Evolutionary conservation across 2,329 filamentous ascomycete genomes (phyloP), one percentile per base, ranked within the genome.

Genomic region (Ambrosiella cleistominuta): DNA sequence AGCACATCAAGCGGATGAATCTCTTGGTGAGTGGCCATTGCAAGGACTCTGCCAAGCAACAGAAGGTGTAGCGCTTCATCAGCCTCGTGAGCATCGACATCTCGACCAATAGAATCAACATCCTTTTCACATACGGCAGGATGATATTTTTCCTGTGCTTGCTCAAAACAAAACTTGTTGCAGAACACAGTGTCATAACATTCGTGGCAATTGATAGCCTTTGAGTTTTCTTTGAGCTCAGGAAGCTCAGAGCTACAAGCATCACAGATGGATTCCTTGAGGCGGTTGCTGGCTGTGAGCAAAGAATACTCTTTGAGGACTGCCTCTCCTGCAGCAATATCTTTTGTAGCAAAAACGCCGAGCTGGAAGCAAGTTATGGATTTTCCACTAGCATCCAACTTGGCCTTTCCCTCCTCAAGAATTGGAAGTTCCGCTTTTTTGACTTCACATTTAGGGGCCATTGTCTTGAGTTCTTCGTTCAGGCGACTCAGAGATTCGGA

Each of bases 251-350:
- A 76, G 64, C 88, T 88, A 68, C 91, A 97, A 12, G 89, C 89
- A 69, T 97, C 91, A 69, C 91, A 97, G 37, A 91, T 78, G 3
- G 85, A 77, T 62, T 95, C 89, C 66, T 94, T 88, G 11, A 93
- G 78, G 37, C 88, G 82, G 67, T 93, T 93, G 64, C 91, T 93
- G 51, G 88, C 90, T 1, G 90, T 95, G 45, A 98, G 73, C 7
- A 95, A 77, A 7, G 89, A 93, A 61, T 85, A 86, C 66, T 98
- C 93, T 53, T 80, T 74, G 37, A 98, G 76, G 1, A 96, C 81
- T 5, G 77, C 74, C 67, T 94, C 86, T 8, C 86, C 86, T 0
- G 88, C 80, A 0, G 74, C 71, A 42, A 97, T 86, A 63, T 95
- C 83, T 62, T 86, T 79, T 64, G 82, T 87, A 7, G 90, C 91